A percentile compares a stretch with the other conserved stretches of the same genome.
Evolutionary conservation across 768 basidiomycete species (phyloP).

Genomic region (Lentinula guzmanii): DNA sequence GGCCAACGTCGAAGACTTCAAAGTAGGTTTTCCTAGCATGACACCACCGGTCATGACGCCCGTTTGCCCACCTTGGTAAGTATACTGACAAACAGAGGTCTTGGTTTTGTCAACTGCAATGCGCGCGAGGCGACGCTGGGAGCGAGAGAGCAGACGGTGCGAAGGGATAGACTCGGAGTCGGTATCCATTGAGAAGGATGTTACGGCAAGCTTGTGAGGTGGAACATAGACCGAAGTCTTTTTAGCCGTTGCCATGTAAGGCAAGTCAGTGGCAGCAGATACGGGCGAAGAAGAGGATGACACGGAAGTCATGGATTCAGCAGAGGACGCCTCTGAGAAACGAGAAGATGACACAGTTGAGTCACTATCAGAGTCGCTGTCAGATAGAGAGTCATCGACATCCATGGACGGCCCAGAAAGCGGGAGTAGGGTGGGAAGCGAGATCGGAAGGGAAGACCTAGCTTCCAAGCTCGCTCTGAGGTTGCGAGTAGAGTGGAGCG

Average conservation of each 20-base stretch:
- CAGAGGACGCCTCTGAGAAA: constrained; percentile 1
- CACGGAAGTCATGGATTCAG: constrained; percentile 5
- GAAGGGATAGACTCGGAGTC: background rate
- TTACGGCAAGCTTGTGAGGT: background rate
- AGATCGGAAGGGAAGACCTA: background rate
- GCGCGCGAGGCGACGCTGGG: background rate
- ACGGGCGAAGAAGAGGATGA: background rate
- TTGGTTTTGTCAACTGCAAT: background rate
- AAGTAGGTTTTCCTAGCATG: background rate
- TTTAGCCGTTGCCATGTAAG: too few relatives aligned
- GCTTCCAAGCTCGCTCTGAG: background rate
- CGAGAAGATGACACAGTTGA: background rate
- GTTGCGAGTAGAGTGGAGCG: background rate
- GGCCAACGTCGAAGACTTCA: background rate
- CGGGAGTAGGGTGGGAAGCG: background rate
- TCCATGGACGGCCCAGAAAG: background rate
- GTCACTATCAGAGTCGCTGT: background rate
- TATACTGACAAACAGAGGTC: background rate
- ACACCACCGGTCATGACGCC: constrained; percentile 3
- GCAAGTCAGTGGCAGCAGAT: too few relatives aligned
- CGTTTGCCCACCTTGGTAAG: constrained; percentile 4
- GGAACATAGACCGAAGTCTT: background rate
- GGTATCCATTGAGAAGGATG: background rate
- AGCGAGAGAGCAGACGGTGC: background rate
- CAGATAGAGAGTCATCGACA: background rate